A percentile compares a stretch with the other conserved stretches of the same genome.
phyloP scores from a whole-genome alignment of 2,329 filamentous ascomycete genomes.

The Paecilomyces variotii region DNA sequence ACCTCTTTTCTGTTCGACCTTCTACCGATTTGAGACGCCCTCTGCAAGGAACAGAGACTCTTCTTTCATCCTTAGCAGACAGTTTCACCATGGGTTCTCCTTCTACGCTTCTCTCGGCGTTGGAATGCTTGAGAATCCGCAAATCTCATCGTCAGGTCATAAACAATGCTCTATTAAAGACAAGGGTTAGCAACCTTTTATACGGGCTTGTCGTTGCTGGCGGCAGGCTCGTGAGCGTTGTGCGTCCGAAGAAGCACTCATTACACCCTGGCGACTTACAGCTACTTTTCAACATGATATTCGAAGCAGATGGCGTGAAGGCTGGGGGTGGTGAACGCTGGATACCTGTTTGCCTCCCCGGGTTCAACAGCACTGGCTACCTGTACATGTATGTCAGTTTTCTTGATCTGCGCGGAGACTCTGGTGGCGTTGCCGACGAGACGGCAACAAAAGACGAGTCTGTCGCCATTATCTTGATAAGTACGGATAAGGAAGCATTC shows the following conservation, averaged over 20 bases:
- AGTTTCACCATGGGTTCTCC: conserved; percentile 90
- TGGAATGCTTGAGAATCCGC: conserved; percentile 87
- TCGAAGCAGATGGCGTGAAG: conserved; percentile 86
- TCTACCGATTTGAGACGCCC: conserved; percentile 91
- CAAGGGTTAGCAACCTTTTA: conserved; percentile 67
- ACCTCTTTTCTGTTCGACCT: conserved; percentile 80
- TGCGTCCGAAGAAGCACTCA: conserved; percentile 88
- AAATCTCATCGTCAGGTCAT: conserved; percentile 81
- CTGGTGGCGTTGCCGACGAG: conserved; percentile 34
- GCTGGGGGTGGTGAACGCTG: conserved; percentile 93
- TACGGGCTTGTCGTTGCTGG: conserved; percentile 93
- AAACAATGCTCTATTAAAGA: conserved; percentile 77
- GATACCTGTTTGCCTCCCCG: conserved; percentile 91
- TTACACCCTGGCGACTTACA: conserved; percentile 92
- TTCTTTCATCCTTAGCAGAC: conserved; percentile 86
- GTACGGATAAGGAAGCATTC: conserved; percentile 86
- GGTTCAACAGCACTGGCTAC: conserved; percentile 94
- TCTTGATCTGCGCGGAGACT: conserved; percentile 55
- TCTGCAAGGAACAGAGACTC: conserved; percentile 79
- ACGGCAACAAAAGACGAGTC: conserved; percentile 52
- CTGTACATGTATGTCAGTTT: conserved; percentile 99
- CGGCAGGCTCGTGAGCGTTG: conserved; percentile 86
- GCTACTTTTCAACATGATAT: conserved; percentile 98
- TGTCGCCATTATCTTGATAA: conserved; percentile 88
- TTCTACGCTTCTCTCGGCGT: conserved; percentile 75